Percentiles rank a stretch among this genome's conserved stretches.
Conservation (phyloP, 108 stramenopile genomes). For the Skeletonema grethae region DNA sequence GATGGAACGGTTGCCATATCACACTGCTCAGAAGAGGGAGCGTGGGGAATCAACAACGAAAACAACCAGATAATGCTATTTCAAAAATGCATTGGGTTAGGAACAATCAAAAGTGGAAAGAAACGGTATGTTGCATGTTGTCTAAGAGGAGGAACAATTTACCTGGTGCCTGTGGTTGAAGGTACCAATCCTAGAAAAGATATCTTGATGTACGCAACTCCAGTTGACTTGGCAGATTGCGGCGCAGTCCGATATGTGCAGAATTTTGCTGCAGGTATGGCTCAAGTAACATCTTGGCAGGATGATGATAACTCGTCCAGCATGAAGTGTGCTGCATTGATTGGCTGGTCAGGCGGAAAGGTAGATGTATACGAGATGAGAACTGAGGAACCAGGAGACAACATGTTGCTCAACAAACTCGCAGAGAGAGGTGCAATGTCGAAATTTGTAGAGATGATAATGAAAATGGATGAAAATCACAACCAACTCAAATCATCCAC, state of each 20-base stretch:
- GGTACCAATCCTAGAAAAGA: background rate
- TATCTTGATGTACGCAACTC: slow-evolving; percentile 28
- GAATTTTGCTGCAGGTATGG: slow-evolving; percentile 55
- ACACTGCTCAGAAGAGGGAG: slow-evolving; percentile 27
- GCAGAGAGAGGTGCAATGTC: background rate
- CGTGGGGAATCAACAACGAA: slow-evolving; percentile 35
- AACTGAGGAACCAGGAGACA: background rate
- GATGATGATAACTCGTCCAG: slow-evolving; percentile 15
- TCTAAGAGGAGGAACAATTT: slow-evolving; percentile 67
- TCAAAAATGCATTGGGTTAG: slow-evolving; percentile 39
- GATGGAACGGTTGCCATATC: slow-evolving; percentile 48
- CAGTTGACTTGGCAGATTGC: slow-evolving; percentile 53
- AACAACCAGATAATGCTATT: slow-evolving; percentile 37
- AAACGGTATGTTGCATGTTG: slow-evolving; percentile 58
- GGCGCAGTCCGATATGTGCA: slow-evolving; percentile 52
- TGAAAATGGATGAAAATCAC: background rate
- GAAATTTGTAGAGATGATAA: background rate
- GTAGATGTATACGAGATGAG: slow-evolving; percentile 57
- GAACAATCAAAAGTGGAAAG: slow-evolving; percentile 8
- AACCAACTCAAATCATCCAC: background rate
- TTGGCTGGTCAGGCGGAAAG: slow-evolving; percentile 55
- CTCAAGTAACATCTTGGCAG: slow-evolving; percentile 18
- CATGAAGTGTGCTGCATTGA: slow-evolving; percentile 23
- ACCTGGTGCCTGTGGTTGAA: slow-evolving; percentile 48
- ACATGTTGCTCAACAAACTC: background rate